Evolutionary conservation across 768 basidiomycete species (phyloP).

Genomic region (Tricholoma flavovirens): DNA sequence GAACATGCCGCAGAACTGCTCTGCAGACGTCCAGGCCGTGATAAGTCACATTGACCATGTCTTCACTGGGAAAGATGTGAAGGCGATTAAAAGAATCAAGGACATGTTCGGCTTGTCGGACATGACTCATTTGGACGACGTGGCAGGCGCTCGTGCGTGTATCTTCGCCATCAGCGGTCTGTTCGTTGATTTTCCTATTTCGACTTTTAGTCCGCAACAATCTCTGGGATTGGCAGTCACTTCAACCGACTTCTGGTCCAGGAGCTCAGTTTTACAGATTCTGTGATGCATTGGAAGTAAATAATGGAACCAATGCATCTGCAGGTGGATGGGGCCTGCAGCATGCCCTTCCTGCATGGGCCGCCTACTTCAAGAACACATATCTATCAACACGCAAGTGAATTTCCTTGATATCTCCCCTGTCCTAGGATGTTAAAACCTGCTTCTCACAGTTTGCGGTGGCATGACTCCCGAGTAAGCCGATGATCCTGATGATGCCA

Average conservation of each 20-base stretch:
- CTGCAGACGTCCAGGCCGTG: slow-evolving; percentile 62
- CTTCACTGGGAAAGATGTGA: slow-evolving; percentile 37
- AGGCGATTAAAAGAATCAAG: slow-evolving; percentile 50
- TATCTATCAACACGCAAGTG: slow-evolving; percentile 46
- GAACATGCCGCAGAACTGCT: slow-evolving; percentile 69
- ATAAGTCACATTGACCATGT: slow-evolving; percentile 56
- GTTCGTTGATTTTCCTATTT: slow-evolving; percentile 34
- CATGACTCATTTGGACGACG: slow-evolving; percentile 61
- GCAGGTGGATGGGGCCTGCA: slow-evolving; percentile 56
- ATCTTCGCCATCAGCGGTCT: slow-evolving; percentile 28
- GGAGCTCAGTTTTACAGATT: slow-evolving; percentile 48
- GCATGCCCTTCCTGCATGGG: slow-evolving; percentile 57
- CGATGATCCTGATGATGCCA: background rate
- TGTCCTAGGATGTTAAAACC: background rate
- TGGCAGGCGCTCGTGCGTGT: slow-evolving; percentile 48
- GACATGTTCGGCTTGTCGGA: slow-evolving; percentile 51
- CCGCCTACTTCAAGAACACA: slow-evolving; percentile 45
- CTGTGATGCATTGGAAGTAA: slow-evolving; percentile 65
- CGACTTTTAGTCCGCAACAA: slow-evolving; percentile 52
- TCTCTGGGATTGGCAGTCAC: slow-evolving; percentile 63
- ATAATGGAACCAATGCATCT: slow-evolving; percentile 45
- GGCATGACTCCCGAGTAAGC: slow-evolving; percentile 41
- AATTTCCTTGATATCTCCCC: background rate
- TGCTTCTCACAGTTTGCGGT: slow-evolving; percentile 43
- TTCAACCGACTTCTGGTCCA: slow-evolving; percentile 48